Evolutionary conservation across 2,329 filamentous ascomycete species (phyloP).

Genomic region (Talaromyces marneffei): DNA sequence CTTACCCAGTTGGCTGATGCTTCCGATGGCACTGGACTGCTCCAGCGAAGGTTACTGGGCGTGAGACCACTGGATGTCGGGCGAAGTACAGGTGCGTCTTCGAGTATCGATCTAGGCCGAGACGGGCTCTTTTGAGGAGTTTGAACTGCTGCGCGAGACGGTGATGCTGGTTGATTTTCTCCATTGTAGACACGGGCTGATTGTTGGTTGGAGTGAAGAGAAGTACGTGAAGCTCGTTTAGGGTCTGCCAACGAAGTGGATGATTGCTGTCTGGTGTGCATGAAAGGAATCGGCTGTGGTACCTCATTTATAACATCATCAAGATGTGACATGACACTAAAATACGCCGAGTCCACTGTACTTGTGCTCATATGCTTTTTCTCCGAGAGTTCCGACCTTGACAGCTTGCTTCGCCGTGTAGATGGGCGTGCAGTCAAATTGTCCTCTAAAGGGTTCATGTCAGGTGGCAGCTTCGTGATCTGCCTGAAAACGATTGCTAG

Average conservation of each 20-base stretch:
- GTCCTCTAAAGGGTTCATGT: conserved; percentile 90
- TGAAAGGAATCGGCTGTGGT: conserved; percentile 62
- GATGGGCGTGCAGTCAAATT: conserved; percentile 70
- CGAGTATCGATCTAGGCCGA: conserved; percentile 28
- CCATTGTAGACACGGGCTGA: conserved; percentile 25
- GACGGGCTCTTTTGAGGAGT: conserved; percentile 26
- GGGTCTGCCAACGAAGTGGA: conserved; percentile 26
- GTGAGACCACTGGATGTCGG: conserved; percentile 21
- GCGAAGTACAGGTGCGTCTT: conserved; percentile 26
- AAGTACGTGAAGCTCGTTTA: conserved; percentile 45
- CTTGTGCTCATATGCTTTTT: conserved; percentile 58
- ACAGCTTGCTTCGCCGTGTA: conserved; percentile 53
- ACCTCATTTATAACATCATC: conserved; percentile 40
- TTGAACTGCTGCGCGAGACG: conserved; percentile 24
- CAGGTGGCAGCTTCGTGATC: conserved; percentile 76
- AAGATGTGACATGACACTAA: conserved; percentile 31
- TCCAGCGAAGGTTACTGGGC: conserved; percentile 27
- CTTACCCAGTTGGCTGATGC: conserved; percentile 37
- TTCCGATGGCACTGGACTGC: conserved; percentile 31
- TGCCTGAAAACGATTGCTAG: conserved; percentile 73
- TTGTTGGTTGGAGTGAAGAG: conserved; percentile 36
- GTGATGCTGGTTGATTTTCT: conserved; percentile 25
- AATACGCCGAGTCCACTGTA: conserved; percentile 38
- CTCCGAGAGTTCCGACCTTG: conserved; percentile 50
- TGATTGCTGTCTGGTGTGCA: conserved; percentile 66